A percentile compares a stretch with the other conserved stretches of the same genome.
Conservation (phyloP, 2,329 filamentous ascomycete species). For the Aspergillus bombycis region DNA sequence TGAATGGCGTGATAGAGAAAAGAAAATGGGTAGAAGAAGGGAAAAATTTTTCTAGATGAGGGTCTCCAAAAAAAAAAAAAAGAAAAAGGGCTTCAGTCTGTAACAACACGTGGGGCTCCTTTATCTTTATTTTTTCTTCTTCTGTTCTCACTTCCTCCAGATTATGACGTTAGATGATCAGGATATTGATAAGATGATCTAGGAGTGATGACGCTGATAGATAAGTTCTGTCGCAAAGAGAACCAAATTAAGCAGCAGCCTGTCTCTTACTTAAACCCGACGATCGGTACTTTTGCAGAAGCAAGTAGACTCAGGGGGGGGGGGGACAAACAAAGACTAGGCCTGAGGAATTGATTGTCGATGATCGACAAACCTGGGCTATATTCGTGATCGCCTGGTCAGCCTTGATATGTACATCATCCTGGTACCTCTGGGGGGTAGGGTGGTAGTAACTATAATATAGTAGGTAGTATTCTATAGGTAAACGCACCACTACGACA, state of each 20-base stretch:
- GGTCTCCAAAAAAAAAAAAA: slow-evolving; percentile 1
- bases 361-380: neutral
- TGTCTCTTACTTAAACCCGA: neutral
- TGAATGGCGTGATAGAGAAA: slow-evolving; percentile 6
- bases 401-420: neutral
- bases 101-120: slow-evolving; percentile 26
- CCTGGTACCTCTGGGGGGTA: neutral
- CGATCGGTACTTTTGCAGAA: neutral
- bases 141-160: neutral
- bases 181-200: neutral
- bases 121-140: neutral
- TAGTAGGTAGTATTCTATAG: neutral
- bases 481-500: neutral
- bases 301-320: neutral
- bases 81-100: neutral
- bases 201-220: slow-evolving; percentile 17
- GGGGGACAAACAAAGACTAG: neutral
- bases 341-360: neutral
- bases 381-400: neutral
- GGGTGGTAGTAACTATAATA: neutral
- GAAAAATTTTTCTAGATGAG: neutral
- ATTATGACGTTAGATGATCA: slow-evolving; percentile 27
- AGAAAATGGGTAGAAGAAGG: neutral
- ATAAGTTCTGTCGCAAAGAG: neutral
- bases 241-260: neutral